Evolutionary conservation across 1,139 yeast species (phyloP).

Genomic region (Candida pseudoviswanathii): DNA sequence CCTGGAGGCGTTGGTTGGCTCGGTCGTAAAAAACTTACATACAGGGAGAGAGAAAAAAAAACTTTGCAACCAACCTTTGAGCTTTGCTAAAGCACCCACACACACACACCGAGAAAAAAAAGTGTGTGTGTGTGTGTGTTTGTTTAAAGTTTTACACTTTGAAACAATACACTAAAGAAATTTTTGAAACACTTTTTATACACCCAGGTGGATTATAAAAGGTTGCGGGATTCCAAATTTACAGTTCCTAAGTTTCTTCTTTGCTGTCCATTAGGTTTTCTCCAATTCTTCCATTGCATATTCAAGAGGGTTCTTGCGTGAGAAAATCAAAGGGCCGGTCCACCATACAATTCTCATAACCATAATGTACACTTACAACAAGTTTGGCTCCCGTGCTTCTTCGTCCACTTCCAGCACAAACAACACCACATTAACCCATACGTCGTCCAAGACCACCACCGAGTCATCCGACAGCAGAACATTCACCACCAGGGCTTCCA

Average conservation of each 20-base stretch:
- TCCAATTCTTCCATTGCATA: not conserved
- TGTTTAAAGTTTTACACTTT: constrained; percentile 1
- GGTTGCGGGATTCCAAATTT: not conserved
- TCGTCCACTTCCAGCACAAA: constrained; percentile 9
- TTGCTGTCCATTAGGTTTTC: not conserved
- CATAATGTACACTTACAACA: constrained; percentile 19
- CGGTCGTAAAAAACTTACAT: constrained; percentile 2
- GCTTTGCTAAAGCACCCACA: not conserved
- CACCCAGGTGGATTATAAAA: not conserved
- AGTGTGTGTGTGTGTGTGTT: not conserved
- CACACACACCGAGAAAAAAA: not conserved
- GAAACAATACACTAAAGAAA: not conserved
- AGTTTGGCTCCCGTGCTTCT: constrained; percentile 19
- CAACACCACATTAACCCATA: constrained; percentile 6
- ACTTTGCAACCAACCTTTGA: constrained; percentile 1
- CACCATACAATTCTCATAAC: not conserved
- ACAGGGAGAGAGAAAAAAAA: not conserved
- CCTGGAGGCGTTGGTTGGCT: too few relatives aligned
- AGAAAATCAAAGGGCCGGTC: not conserved
- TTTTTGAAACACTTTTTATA: not conserved
- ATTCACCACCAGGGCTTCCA: not conserved
- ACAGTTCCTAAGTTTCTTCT: not conserved
- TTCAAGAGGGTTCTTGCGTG: not conserved
- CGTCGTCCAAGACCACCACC: not conserved
- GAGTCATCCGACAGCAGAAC: not conserved